Evolutionary conservation across 2,329 filamentous ascomycete genomes (phyloP), one percentile per base, ranked within the genome.

Genomic region (Aciculosporium take): DNA sequence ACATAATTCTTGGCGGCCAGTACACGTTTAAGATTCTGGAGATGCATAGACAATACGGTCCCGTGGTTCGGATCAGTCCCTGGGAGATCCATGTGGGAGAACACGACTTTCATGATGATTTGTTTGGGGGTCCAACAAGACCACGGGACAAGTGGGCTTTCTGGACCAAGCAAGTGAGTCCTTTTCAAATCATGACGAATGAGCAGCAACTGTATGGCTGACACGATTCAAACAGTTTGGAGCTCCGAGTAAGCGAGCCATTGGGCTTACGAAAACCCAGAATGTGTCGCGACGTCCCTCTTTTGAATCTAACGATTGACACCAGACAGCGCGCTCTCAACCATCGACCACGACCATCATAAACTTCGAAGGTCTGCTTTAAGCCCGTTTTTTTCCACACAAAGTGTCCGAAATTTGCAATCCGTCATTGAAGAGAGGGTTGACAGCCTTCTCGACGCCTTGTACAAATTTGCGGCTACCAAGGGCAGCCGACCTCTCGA

Each of bases 21-120:
- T 68, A 66, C 45, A 63, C 54, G 12, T 63, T 58, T 48, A 58
- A 65, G 42, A 62, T 68, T 18, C 49, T 55, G 32, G 52, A 61
- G 39, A 49, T 69, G 48, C 66, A 69, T 48, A 49, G 61, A 36
- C 47, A 52, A 46, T 68, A 67, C 42, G 65, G 65, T 5, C 54
- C 56, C 6, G 60, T 65, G 32, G 51, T 64, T 35, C 59, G 63
- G 29, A 64, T 64, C 46, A 60, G 52, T 43, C 61, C 61, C 1
- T 58, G 58, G 51, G 64, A 66, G 45, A 51, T 67, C 18, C 52
- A 66, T 44, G 56, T 65, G 24, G 50, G 49, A 42, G 54, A 62
- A 41, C 56, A 56, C 29, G 56, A 57, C 37, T 64, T 66, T 48
- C 57, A 61, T 44, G 54, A 62, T 35, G 61, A 62, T 34, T 47